Base-by-base conservation (phyloP, 352 stramenopile species). In the Phytophthora uliginosa region DNA sequence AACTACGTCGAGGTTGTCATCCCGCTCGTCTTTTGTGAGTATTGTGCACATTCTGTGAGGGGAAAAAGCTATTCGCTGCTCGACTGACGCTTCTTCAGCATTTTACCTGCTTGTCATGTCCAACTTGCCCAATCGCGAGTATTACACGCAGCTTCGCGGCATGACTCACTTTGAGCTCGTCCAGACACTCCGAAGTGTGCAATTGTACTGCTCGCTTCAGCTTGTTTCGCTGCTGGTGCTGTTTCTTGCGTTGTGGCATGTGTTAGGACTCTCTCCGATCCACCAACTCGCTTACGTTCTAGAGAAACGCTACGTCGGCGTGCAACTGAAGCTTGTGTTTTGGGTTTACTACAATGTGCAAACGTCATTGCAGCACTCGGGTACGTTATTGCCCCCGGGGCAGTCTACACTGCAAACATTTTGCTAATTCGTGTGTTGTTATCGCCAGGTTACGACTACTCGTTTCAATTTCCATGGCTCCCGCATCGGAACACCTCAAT, bases 331-430 rank as follows among this genome's bases (percentile, higher is more conserved):
- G 31, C 58, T 86, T 18, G 31, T 76, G 10, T 71, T 79, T 28
- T 85, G 78, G 78, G 65, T 84, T 7, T 53, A 77, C 4, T 78
- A 78, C 61, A 71, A 70, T 12, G 57, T 83, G 4, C 76, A 78
- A 17, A 47, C 57, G 1, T 54, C 72, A 18, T n/a, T 81, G 4
- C 10, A 71, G 3, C 79, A 86, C 48, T 75, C 63, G 10, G 70
- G 79, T 77, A 28, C 55, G 55, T 59, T 13, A 26, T 24, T 24
- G 18, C 8, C 13, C 17, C 18, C 42, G 26, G 24, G 26, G 26
- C 7, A 31, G 28, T 31, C 7, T 3, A 7, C 13, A 45, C 22
- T 54, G 48, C 48, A n/a, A 54, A 12, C n/a, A 33, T 10, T 28
- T 28, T 31, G 22, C 48, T 54, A n/a, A 54, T 18, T 33, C 9